Percentiles rank a stretch among this genome's conserved stretches.
phyloP scores from a whole-genome alignment of 2,329 filamentous ascomycete genomes.

The Penicillium aurantiogriseum region DNA sequence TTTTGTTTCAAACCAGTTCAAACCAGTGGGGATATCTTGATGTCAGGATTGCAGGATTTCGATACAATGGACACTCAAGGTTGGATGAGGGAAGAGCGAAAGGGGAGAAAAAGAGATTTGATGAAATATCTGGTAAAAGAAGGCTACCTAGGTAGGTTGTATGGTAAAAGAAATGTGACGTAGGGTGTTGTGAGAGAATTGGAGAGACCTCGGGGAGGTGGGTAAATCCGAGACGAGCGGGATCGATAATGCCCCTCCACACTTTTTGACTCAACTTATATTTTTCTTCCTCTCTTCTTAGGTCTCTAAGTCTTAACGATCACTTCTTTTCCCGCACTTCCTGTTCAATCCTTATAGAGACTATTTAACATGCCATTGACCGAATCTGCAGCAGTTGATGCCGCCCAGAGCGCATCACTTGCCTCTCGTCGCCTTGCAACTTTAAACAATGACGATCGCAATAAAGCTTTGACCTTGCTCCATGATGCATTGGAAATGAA shows the following conservation, averaged over 20 bases:
- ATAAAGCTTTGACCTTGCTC: constrained; percentile 79
- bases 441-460: constrained; percentile 71
- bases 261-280: constrained; percentile 1
- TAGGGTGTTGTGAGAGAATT: neutral
- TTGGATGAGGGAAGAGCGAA: neutral
- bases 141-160: neutral
- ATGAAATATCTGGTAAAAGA: neutral
- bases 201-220: neutral
- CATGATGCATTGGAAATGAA: constrained; percentile 70
- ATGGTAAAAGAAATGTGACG: neutral
- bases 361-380: constrained; percentile 71
- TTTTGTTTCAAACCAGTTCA: neutral
- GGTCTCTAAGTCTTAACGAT: neutral
- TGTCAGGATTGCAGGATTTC: neutral
- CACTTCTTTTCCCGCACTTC: neutral
- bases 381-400: constrained; percentile 73
- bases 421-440: constrained; percentile 82
- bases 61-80: neutral
- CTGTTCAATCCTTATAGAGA: neutral
- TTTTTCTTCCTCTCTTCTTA: neutral
- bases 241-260: constrained; percentile 11
- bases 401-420: constrained; percentile 72
- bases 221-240: constrained; percentile 2
- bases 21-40: neutral
- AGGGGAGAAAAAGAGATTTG: neutral